Percentiles rank a stretch among this genome's conserved stretches.
Conservation (phyloP, 116 monocot species). For the Iris pallida region DNA sequence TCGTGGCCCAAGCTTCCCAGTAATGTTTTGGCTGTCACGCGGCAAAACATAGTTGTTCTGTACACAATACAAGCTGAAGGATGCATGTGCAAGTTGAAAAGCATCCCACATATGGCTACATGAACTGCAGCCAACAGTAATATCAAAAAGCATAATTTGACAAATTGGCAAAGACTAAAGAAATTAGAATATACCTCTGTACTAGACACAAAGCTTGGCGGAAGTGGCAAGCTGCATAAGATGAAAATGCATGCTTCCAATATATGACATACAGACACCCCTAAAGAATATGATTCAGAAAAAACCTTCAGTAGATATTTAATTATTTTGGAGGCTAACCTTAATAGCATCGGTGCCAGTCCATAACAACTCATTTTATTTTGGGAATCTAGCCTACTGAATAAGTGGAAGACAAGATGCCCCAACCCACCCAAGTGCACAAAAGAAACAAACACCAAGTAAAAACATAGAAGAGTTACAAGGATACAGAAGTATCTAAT, state of each 20-base stretch:
- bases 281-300: slow-evolving; percentile 18
- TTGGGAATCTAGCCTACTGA: not conserved
- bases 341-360: not conserved
- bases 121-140: slow-evolving; percentile 46
- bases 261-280: slow-evolving; percentile 84
- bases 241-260: slow-evolving; percentile 70
- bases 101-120: slow-evolving; percentile 80
- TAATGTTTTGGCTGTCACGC: slow-evolving; percentile 29
- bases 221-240: slow-evolving; percentile 69
- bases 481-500: no score
- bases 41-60: slow-evolving; percentile 40
- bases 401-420: not conserved
- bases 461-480: not conserved
- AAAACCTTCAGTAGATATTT: not conserved
- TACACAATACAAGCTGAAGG: slow-evolving; percentile 58
- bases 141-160: slow-evolving; percentile 5
- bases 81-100: slow-evolving; percentile 86
- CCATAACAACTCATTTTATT: not conserved
- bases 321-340: not conserved
- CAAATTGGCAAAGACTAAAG: not conserved
- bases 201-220: slow-evolving; percentile 69
- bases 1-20: slow-evolving; percentile 46
- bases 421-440: not conserved
- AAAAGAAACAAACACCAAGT: not conserved
- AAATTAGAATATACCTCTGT: slow-evolving; percentile 48